phyloP scores from a whole-genome alignment of 208 protist genomes.

The Acanthamoeba triangularis region DNA sequence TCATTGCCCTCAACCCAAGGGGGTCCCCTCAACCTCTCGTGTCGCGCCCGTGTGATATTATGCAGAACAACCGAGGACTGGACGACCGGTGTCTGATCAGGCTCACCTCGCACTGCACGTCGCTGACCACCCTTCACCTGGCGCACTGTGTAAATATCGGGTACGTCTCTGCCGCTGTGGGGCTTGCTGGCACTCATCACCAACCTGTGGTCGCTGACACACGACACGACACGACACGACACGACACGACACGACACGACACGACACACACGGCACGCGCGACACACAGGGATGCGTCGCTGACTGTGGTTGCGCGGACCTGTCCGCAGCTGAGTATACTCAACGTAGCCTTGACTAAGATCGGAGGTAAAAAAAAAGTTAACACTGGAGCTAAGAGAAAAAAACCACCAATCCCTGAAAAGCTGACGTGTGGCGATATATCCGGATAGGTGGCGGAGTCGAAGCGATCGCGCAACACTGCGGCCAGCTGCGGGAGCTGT shows the following conservation, averaged over 20 bases:
- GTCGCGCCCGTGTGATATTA: no score
- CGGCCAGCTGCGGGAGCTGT: conserved; percentile 31
- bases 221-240: no score
- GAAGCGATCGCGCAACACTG: conserved; percentile 67
- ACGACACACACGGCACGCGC: neutral
- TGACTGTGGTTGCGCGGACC: conserved; percentile 5
- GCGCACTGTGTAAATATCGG: conserved; percentile 66
- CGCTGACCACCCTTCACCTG: conserved; percentile 22
- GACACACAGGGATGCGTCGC: conserved; percentile 45
- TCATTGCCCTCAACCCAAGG: neutral
- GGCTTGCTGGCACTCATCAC: neutral
- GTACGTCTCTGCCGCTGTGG: neutral
- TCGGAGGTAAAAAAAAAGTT: neutral
- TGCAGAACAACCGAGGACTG: conserved; percentile 58
- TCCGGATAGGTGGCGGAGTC: conserved; percentile 1
- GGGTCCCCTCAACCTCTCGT: neutral
- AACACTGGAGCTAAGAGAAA: neutral
- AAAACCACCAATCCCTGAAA: neutral
- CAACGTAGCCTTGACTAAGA: conserved; percentile 69
- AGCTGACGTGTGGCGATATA: neutral
- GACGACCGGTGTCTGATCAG: conserved; percentile 50
- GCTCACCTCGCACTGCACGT: conserved; percentile 33
- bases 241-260: neutral
- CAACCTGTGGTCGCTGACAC: no score
- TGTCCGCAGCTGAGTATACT: conserved; percentile 44